These are phyloP conservation scores for Striga hermonthica DNA, from an alignment of 305 asterid genomes.

Conservation along the genomic window DNA sequence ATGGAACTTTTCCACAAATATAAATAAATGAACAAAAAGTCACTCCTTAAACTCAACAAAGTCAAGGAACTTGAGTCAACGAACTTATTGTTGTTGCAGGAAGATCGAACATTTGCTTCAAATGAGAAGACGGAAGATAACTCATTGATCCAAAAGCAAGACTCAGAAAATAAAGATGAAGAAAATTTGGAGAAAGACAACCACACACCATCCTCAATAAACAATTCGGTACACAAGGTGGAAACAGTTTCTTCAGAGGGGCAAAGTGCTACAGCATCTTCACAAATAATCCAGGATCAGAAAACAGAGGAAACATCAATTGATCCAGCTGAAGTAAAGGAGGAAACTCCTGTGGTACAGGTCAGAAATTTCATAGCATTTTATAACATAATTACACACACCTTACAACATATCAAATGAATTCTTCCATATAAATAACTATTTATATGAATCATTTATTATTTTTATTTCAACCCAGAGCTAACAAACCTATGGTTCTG, in stretches of 20 bases:
- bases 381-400: slow-evolving; percentile 14
- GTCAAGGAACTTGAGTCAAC: background rate
- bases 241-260: slow-evolving; percentile 30
- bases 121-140: slow-evolving; percentile 30
- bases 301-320: slow-evolving; percentile 25
- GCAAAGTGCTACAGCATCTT: slow-evolving; percentile 25
- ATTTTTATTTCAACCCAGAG: slow-evolving; percentile 21
- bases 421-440: background rate
- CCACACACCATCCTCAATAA: slow-evolving; percentile 18
- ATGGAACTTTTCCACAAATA: background rate
- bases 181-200: slow-evolving; percentile 29
- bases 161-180: slow-evolving; percentile 16
- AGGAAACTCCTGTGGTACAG: slow-evolving; percentile 35
- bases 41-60: background rate
- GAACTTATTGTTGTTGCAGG: slow-evolving; percentile 33
- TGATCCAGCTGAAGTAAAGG: slow-evolving; percentile 27
- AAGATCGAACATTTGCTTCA: slow-evolving; percentile 19
- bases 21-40: background rate
- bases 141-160: slow-evolving; percentile 26
- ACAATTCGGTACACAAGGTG: slow-evolving; percentile 23
- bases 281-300: slow-evolving; percentile 17
- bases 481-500: slow-evolving; percentile 23
- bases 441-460: too few species aligned
- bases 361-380: slow-evolving; percentile 16
- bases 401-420: background rate